Evolutionary conservation across 306 rosid species (phyloP), one percentile per base, ranked within the genome.

Genomic region (Dryas alaskensis): DNA sequence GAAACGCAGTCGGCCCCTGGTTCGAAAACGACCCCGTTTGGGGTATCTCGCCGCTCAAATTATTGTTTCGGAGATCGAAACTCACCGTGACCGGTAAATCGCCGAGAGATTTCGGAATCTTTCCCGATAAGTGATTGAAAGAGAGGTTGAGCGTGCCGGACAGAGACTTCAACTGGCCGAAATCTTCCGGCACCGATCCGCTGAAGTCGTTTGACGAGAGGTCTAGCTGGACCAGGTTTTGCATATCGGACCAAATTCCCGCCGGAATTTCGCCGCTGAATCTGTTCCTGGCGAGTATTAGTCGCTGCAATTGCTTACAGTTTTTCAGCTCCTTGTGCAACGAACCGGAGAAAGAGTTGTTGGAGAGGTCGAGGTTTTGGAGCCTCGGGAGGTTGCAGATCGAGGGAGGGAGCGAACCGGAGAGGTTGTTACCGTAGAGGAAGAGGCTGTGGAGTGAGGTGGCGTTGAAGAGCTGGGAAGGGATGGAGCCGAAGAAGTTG

Each of bases 1-100:
- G 96, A 63, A 95, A 95, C 0, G 98, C 99, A 0, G 99, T 95
- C 3, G 99, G 99, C 3, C 98, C 99, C 62, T 95, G 99, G 57
- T 90, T 89, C 19, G 95, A 77, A 68, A 95, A 92, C 63, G 99
- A 85, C 45, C 99, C 99, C 55, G 90, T 90, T 76, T 92, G 98
- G 3, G 99, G 99, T 42, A 95, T 90, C 74, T 92, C 96, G 2
- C 99, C 98, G 51, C 87, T 88, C 8, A 95, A 65, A 64, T 95
- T 86, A 59, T 95, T 95, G 86, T 73, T 78, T 0, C 91, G 87
- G 46, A 95, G 92, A 72, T 95, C 98, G 71, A 90, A 95, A 60
- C 93, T 95, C 17, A 92, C 88, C 0, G 88, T 75, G 4, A 92
- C 91, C 2, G 98, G 97, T 46, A 95, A 87, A 11, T 87, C 80